phyloP scores from a whole-genome alignment of 2,329 filamentous ascomycete genomes.

The Penicillium sp. region DNA sequence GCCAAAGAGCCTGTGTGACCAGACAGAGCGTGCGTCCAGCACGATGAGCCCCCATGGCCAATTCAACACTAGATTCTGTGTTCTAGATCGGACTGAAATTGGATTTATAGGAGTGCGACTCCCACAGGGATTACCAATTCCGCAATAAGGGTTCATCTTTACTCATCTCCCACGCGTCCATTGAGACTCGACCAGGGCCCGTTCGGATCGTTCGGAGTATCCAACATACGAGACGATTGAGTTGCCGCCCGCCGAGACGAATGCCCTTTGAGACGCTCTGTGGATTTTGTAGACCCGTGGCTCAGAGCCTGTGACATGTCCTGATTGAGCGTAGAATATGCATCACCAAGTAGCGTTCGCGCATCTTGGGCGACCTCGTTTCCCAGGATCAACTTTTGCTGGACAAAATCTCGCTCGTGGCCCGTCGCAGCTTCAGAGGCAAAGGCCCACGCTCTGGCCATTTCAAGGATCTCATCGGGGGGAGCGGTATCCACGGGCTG shows the following conservation, averaged over 20 bases:
- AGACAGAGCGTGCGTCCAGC: too few relatives aligned
- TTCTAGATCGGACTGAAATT: too few relatives aligned
- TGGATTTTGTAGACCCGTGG: conserved; percentile 3
- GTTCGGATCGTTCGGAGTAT: conserved; percentile 14
- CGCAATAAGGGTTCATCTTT: background rate
- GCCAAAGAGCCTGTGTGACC: too few relatives aligned
- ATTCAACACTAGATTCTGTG: too few relatives aligned
- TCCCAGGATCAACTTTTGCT: conserved; percentile 28
- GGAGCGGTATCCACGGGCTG: conserved; percentile 14
- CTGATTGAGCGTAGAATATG: conserved; percentile 33
- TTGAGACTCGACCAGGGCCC: conserved; percentile 36
- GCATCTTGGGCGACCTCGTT: conserved; percentile 27
- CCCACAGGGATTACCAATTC: too few relatives aligned
- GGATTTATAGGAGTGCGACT: too few relatives aligned
- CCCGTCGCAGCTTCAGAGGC: conserved; percentile 31
- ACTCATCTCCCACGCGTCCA: conserved; percentile 28
- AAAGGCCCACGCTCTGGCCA: conserved; percentile 38
- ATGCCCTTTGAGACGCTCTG: too few relatives aligned
- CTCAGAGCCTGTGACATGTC: conserved; percentile 23
- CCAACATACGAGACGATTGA: too few relatives aligned
- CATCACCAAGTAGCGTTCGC: conserved; percentile 24
- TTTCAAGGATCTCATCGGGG: conserved; percentile 28
- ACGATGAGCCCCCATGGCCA: too few relatives aligned
- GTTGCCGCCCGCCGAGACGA: too few relatives aligned
- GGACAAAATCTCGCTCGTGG: conserved; percentile 28